A percentile compares a stretch with the other conserved stretches of the same genome.
phyloP scores from a whole-genome alignment of 768 basidiomycete species.

The Fomitopsis pulvina region DNA sequence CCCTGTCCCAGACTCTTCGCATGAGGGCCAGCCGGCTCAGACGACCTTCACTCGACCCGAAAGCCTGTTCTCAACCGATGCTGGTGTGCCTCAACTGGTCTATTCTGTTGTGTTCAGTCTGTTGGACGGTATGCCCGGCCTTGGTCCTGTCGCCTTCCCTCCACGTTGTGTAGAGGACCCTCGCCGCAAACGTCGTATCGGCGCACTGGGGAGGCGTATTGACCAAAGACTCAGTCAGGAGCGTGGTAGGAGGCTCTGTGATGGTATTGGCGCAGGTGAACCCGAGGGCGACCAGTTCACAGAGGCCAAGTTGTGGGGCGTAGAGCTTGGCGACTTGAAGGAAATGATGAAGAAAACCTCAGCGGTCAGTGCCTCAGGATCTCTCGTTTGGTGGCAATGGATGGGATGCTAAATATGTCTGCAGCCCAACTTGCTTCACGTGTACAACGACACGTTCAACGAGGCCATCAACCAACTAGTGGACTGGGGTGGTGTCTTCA shows the following conservation, averaged over 20 bases:
- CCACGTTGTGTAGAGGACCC: slow-evolving; percentile 77
- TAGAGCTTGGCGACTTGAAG: slow-evolving; percentile 51
- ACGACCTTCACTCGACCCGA: slow-evolving; percentile 25
- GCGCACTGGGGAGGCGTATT: slow-evolving; percentile 65
- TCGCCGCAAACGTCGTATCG: slow-evolving; percentile 64
- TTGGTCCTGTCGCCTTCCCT: slow-evolving; percentile 73
- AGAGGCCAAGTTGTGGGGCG: slow-evolving; percentile 74
- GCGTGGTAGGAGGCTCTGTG: slow-evolving; percentile 60
- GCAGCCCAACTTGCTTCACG: slow-evolving; percentile 47
- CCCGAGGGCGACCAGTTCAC: slow-evolving; percentile 45
- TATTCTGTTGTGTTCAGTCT: slow-evolving; percentile 23
- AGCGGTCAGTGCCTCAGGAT: slow-evolving; percentile 37
- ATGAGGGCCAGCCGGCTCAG: slow-evolving; percentile 25
- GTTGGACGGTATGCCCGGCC: slow-evolving; percentile 61
- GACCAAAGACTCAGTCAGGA: slow-evolving; percentile 57
- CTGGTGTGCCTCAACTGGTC: slow-evolving; percentile 11
- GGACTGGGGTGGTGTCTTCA: slow-evolving; percentile 66
- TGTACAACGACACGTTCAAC: slow-evolving; percentile 69
- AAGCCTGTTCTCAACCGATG: slow-evolving; percentile 24
- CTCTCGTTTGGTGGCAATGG: neutral
- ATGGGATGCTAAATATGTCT: neutral
- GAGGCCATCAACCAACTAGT: slow-evolving; percentile 74
- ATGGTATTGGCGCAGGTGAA: slow-evolving; percentile 33
- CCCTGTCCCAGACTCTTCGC: slow-evolving; percentile 40
- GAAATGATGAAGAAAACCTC: slow-evolving; percentile 52